Base-by-base conservation (phyloP, 1,284 basidiomycete species). In the Pisolithus thermaeus region DNA sequence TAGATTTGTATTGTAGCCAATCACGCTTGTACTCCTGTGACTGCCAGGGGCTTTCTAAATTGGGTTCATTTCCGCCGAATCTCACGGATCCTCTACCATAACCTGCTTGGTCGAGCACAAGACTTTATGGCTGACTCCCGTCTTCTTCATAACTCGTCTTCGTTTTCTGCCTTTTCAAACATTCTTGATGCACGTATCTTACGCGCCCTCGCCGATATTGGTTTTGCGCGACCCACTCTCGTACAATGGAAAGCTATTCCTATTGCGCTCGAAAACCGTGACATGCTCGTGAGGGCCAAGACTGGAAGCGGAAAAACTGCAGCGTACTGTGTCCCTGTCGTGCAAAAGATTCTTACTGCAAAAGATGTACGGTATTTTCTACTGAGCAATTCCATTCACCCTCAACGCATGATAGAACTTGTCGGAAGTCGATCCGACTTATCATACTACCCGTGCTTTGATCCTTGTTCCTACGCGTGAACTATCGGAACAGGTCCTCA, bases 241-340 rank as follows among this genome's bases (percentile, higher is more conserved):
- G 84, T 94, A 3, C 91, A 94, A 65, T 76, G 77, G 6, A 89
- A 87, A 66, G 83, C 84, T 0, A 90, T 96, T 48, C 92, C 92
- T 5, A 77, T 93, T 23, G 92, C 91, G 0, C 79, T 99, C 27
- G 90, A 95, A 67, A 86, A 89, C 57, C 83, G 85, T 47, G 97
- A 99, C 70, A 90, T 99, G 50, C 80, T 99, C 23, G 96, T 95
- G 5, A 80, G 92, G 32, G 95, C 97, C 3, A 81, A 92, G 36
- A 99, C 97, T 1, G 97, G 97, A 12, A 94, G 90, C 53, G 97
- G 97, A 44, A 99, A 99, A 76, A 99, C 97, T 0, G 90, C 92
- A 1, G 94, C 97, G 3, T 99, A 99, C 68, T 92, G 87, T 56
- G 80, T 99, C 4, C 96, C 97, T 0, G 70, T 95, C 16, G 74